These are phyloP conservation scores for Brettanomyces sp. DNA, from an alignment of 805 yeast genomes.

Conservation along the genomic window DNA sequence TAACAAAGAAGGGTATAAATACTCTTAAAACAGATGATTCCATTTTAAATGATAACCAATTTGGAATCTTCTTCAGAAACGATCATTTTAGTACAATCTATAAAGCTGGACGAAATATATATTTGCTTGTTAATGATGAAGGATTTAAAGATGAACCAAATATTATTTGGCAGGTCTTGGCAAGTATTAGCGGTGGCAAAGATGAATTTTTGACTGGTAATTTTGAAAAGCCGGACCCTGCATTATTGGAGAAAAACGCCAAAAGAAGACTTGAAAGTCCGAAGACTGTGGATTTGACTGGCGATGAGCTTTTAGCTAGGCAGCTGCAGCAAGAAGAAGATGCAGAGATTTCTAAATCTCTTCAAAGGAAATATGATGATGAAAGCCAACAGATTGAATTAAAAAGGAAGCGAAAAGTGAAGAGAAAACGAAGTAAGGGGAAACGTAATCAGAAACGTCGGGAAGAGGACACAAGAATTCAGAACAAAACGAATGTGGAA, in stretches of 20 bases:
- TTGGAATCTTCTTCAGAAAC: constrained; percentile 75
- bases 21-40: constrained; percentile 25
- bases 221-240: constrained; percentile 34
- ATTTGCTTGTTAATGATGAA: constrained; percentile 62
- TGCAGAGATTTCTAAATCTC: constrained; percentile 17
- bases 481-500: no score
- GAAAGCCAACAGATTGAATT: not conserved
- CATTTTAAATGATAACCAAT: constrained; percentile 33
- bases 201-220: constrained; percentile 63
- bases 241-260: not conserved
- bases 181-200: constrained; percentile 56
- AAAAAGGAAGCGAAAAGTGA: not conserved
- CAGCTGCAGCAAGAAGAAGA: constrained; percentile 27
- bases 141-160: constrained; percentile 40
- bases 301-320: constrained; percentile 19
- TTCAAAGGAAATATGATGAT: constrained; percentile 17
- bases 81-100: constrained; percentile 77
- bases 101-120: constrained; percentile 41
- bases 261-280: not conserved
- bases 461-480: not conserved
- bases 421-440: not conserved
- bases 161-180: constrained; percentile 79
- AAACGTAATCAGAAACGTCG: not conserved
- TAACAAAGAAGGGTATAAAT: constrained; percentile 59
- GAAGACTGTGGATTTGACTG: constrained; percentile 12